Base-by-base conservation (phyloP, 306 rosid species). In the Glycine tomentella region DNA sequence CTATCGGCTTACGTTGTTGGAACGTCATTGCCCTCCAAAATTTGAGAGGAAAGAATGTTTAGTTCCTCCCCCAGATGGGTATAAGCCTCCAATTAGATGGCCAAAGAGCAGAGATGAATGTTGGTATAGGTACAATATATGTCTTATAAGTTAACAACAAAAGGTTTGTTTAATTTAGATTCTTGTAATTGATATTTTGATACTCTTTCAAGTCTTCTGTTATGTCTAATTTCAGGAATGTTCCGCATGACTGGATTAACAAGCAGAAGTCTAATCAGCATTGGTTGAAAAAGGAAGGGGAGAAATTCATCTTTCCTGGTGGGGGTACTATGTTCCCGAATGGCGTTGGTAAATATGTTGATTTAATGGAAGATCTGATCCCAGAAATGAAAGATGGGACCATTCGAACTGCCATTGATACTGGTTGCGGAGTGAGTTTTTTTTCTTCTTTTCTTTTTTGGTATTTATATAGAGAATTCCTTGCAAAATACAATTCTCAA, bases 251-350 rank as follows among this genome's bases (percentile, higher is more conserved):
- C 80, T 96, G 99, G 99, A 96, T 96, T 72, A 93, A 93, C 86
- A 91, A 89, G 81, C 92, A 93, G 89, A 96, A 96, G 82, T 96
- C 99, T 34, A 93, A 96, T 87, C 99, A 96, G 75, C 89, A 93
- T 80, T 96, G 99, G 99, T 86, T 96, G 76, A 89, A 78, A 85
- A 96, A 96, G 88, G 97, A 93, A 88, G 99, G 99, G 50, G 97
- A 96, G 73, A 96, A 92, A 82, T 96, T 96, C 86, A 82, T 79
- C 64, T 96, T 96, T 87, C 99, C 99, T 1, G 99, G 99, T 53
- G 99, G 99, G 15, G 99, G 99, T 74, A 96, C 99, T 15, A 96
- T 96, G 99, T 96, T 96, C 68, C 97, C 99, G 16, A 89, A 81
- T 58, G 99, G 99, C 31, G 99, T 96, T 77, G 90, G 98, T 59